Base-by-base conservation (phyloP, 306 rosid genomes). In the Glycyrrhiza uralensis region DNA sequence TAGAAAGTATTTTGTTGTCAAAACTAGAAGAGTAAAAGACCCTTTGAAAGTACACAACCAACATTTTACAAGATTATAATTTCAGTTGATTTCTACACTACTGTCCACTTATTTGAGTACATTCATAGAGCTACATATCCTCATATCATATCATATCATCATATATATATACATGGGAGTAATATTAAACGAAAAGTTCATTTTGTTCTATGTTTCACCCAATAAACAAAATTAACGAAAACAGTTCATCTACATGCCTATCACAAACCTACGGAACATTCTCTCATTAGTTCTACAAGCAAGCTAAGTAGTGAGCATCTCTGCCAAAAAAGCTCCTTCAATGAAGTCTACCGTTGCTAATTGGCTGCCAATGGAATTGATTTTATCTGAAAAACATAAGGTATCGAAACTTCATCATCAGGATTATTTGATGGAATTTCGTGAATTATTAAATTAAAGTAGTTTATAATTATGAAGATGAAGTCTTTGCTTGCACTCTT, bases 341-440 rank as follows among this genome's bases (percentile, higher is more conserved):
- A 59, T 38, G 41, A 52, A 30, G 56, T 35, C 69, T 59, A 47
- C 26, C 56, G 72, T 5, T 59, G 57, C 51, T 86, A 84, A 28
- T 85, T 87, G 3, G 18, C 65, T 11, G 81, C 79, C 39, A 24
- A 42, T n/a, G 97, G 88, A 63, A 91, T 76, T 23, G 92, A 78
- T 47, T 83, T 80, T 44, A 72, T 87, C 97, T 88, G 85, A 74
- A 47, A 47, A 46, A 28, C 58, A 32, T 2, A 20, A 13, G 75
- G 57, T 12, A 63, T 36, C 26, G 19, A 67, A 64, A 36, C 50
- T 45, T n/a, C n/a, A n/a, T 47, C 22, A 59, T 26, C 58, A 57
- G 56, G 10, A 72, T 17, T 9, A 3, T 12, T 66, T 30, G 3
- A 49, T 38, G 42, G 47, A 42, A 41, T 55, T 50, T 28, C 33